phyloP scores from a whole-genome alignment of 2,329 filamentous ascomycete genomes.

The Apiospora hydei region DNA sequence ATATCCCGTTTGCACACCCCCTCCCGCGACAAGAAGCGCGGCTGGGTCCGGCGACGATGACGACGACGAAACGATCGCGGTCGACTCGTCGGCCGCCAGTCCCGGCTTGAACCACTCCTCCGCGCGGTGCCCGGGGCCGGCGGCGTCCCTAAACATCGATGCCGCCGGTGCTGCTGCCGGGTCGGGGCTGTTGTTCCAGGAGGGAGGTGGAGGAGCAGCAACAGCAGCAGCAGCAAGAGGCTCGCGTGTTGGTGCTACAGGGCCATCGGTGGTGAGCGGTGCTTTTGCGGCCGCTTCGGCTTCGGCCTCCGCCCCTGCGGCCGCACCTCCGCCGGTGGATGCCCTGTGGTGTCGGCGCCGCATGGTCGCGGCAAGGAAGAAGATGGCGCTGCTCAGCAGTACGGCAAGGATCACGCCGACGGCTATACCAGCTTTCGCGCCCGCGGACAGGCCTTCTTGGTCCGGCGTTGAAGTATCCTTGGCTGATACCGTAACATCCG shows the following conservation, averaged over 20 bases:
- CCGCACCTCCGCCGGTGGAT: background rate
- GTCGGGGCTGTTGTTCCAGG: background rate
- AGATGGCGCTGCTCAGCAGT: constrained; percentile 12
- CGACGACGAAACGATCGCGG: background rate
- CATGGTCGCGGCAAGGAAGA: background rate
- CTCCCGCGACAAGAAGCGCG: background rate
- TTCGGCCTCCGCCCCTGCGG: constrained; percentile 23
- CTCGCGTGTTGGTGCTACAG: background rate
- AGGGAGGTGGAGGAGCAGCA: background rate
- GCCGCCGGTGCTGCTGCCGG: background rate
- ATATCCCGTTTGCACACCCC: background rate
- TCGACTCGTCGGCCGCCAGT: constrained; percentile 31
- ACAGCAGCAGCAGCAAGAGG: background rate
- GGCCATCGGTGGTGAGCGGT: background rate
- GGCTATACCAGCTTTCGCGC: background rate
- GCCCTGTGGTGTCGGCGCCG: background rate
- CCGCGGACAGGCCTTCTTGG: background rate
- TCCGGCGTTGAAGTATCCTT: background rate
- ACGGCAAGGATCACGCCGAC: background rate
- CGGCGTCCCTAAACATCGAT: background rate
- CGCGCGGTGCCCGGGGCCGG: background rate
- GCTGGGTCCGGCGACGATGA: background rate
- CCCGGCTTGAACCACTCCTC: constrained; percentile 31
- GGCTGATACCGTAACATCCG: background rate
- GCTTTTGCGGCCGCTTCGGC: background rate